Percentiles rank a stretch among this genome's conserved stretches.
These are phyloP conservation scores for Sporodiniella umbellata DNA, from an alignment of 371 early-diverging fungal species.

Conservation along the genomic window DNA sequence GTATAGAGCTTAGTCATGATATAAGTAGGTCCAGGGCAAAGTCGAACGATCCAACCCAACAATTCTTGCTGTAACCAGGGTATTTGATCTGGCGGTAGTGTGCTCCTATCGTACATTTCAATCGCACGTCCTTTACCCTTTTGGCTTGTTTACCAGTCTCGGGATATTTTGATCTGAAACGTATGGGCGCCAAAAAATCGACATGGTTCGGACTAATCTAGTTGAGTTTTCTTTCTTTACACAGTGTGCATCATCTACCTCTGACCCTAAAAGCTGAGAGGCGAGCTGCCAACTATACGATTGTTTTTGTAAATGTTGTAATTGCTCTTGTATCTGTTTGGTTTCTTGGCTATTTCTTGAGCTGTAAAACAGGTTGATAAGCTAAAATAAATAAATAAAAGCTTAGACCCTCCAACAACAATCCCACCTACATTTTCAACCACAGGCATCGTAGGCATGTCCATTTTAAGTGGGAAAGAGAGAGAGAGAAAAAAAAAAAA, in stretches of 20 bases:
- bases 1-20: conserved; percentile 73
- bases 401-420: neutral
- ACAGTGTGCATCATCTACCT: conserved; percentile 24
- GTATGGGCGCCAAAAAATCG: conserved; percentile 87
- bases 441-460: neutral
- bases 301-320: conserved; percentile 68
- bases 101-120: conserved; percentile 40
- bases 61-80: conserved; percentile 64
- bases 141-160: conserved; percentile 62
- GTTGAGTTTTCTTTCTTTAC: neutral
- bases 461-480: too few relatives aligned
- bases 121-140: neutral
- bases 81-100: conserved; percentile 58
- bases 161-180: conserved; percentile 74
- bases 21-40: conserved; percentile 58
- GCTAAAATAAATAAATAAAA: conserved; percentile 5
- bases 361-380: conserved; percentile 45
- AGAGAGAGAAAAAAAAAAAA: too few relatives aligned
- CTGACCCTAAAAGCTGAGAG: conserved; percentile 54
- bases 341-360: conserved; percentile 38
- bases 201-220: conserved; percentile 56
- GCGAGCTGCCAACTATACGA: conserved; percentile 77
- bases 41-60: conserved; percentile 56
- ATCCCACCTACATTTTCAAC: conserved; percentile 14
- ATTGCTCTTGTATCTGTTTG: conserved; percentile 63